Evolutionary conservation across 805 yeast species (phyloP).

Genomic region (Cyberlindnera japonica): DNA sequence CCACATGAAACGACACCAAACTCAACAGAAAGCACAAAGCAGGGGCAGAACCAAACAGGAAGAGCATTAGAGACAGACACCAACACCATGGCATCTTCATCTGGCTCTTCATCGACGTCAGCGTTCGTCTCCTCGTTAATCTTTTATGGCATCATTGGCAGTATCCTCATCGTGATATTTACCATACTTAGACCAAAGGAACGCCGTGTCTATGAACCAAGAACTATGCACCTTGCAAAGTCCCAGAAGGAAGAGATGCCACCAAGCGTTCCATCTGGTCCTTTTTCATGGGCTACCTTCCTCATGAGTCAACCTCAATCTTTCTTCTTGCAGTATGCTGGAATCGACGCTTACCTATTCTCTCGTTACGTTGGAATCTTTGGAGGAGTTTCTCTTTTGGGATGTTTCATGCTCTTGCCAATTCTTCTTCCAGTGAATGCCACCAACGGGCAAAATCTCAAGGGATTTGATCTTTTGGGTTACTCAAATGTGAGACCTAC

Average conservation of each 20-base stretch:
- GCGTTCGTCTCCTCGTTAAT: conserved; percentile 74
- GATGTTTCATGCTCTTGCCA: conserved; percentile 36
- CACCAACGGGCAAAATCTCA: conserved; percentile 51
- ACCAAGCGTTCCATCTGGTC: conserved; percentile 40
- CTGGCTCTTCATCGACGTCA: conserved; percentile 67
- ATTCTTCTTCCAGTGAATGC: conserved; percentile 72
- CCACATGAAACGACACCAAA: too few relatives aligned
- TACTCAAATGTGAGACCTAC: conserved; percentile 50
- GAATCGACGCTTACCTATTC: conserved; percentile 75
- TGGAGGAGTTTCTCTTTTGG: conserved; percentile 26
- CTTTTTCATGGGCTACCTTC: conserved; percentile 53
- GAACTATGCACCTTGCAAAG: conserved; percentile 53
- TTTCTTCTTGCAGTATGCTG: conserved; percentile 63
- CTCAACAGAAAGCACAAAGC: background rate
- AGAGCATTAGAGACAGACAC: too few relatives aligned
- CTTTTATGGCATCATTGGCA: conserved; percentile 57
- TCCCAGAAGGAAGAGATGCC: conserved; percentile 39
- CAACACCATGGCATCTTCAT: conserved; percentile 14
- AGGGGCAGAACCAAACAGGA: too few relatives aligned
- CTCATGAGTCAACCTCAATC: conserved; percentile 54
- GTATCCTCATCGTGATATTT: conserved; percentile 59
- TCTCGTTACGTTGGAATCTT: conserved; percentile 60
- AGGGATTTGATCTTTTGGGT: conserved; percentile 64
- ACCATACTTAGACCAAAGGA: conserved; percentile 58
- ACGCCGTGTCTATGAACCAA: conserved; percentile 78